These are phyloP conservation scores for Hypoxylon sp. DNA, from an alignment of 2,329 filamentous ascomycete genomes.

Conservation along the genomic window DNA sequence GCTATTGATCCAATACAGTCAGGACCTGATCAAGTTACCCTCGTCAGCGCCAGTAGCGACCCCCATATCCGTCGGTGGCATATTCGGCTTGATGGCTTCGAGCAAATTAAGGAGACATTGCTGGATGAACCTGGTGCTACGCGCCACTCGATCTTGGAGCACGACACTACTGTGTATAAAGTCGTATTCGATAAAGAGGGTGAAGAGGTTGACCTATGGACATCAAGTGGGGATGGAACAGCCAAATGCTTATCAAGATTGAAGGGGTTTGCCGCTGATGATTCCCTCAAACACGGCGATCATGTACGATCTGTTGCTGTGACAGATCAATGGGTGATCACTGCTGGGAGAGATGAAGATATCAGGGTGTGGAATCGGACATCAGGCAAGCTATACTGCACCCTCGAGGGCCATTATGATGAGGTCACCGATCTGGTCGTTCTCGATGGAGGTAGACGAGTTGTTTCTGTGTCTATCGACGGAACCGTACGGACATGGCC, in stretches of 20 bases:
- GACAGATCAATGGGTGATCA: constrained; percentile 82
- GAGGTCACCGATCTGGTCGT: constrained; percentile 87
- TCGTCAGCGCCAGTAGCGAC: constrained; percentile 87
- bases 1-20: constrained; percentile 77
- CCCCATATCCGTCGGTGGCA: constrained; percentile 84
- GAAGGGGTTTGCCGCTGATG: constrained; percentile 77
- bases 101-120: constrained; percentile 66
- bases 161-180: constrained; percentile 92
- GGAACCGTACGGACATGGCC: constrained; percentile 89
- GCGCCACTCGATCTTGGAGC: constrained; percentile 74
- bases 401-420: constrained; percentile 88
- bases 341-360: constrained; percentile 91
- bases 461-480: constrained; percentile 91
- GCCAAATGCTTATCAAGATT: constrained; percentile 81
- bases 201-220: constrained; percentile 84
- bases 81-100: constrained; percentile 65
- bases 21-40: constrained; percentile 62
- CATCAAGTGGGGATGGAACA: constrained; percentile 90
- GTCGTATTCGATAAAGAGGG: constrained; percentile 76
- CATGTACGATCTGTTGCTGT: constrained; percentile 88
- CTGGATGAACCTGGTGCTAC: constrained; percentile 57
- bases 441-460: constrained; percentile 62
- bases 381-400: constrained; percentile 79
- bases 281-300: constrained; percentile 83
- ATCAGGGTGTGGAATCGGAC: constrained; percentile 88